These are phyloP conservation scores for Elsinoe ampelina DNA, from an alignment of 2,329 filamentous ascomycete species.

Conservation along the genomic window DNA sequence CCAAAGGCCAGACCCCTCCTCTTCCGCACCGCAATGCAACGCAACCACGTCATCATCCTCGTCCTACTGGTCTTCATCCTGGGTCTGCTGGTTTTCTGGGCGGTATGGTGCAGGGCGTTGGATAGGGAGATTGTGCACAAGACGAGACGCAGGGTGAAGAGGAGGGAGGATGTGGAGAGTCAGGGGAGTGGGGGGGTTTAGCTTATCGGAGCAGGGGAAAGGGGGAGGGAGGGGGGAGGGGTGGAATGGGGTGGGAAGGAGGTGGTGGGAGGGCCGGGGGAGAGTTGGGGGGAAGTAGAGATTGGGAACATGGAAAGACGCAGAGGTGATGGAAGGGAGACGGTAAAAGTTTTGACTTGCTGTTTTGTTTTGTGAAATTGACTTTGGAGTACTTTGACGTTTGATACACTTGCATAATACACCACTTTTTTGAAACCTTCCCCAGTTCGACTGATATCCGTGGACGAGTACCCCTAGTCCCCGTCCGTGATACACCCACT, in stretches of 20 bases:
- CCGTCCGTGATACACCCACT: conserved; percentile 51
- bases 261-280: no score
- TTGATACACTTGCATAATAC: background rate
- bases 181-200: background rate
- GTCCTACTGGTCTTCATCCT: background rate
- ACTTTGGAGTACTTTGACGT: background rate
- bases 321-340: no score
- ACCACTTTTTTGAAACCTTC: background rate
- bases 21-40: background rate
- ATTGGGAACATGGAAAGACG: no score
- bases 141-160: background rate
- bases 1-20: background rate
- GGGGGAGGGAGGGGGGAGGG: no score
- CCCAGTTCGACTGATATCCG: no score
- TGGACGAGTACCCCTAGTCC: no score
- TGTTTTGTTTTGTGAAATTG: no score
- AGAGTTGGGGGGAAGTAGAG: no score
- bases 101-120: background rate
- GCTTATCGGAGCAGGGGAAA: no score
- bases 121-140: background rate
- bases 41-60: conserved; percentile 7
- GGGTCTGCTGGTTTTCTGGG: background rate
- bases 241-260: no score
- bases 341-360: no score
- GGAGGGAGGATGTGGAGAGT: background rate